Evolutionary conservation across 2,329 filamentous ascomycete species (phyloP), one percentile per base, ranked within the genome.

Genomic region (Akanthomyces dipterigenus): DNA sequence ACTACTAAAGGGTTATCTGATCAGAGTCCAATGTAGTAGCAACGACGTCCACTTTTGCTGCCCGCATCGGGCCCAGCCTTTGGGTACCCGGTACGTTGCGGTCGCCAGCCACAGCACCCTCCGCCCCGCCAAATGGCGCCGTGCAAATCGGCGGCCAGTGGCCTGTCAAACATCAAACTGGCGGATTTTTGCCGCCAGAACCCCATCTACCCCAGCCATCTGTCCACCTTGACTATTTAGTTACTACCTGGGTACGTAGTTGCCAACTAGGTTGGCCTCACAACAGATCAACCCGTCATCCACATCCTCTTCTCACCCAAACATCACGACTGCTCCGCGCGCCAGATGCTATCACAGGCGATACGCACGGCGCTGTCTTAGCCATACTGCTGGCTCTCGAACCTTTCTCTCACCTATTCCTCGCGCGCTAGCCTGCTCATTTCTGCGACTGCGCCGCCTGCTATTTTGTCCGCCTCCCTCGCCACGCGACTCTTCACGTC

Each of bases 221-320:
- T 11, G 31, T 2, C 31, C 11, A 34, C 31, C 31, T 34, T 34
- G 11, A 4, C 28, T 31, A 31, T 31, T 8, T 31, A 5, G 9
- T 36, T 12, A 12, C 12, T 12, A 9, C 6, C 34, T 12, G 3
- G 34, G 34, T 36, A 12, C 34, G 34, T 36, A 12, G 6, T 12
- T 36, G 34, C 9, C 11, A 38, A 34, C 7, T 34, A 11, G 36
- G 12, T 14, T 24, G 36, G 48, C 56, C 46, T 60, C 56, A 53
- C 56, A 45, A 60, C 48, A 60, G n/a, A 50, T 58, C 55, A 50
- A 58, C 31, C 45, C 45, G 46, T 58, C 45, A 58, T 58, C 55
- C 55, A 26, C 48, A 28, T 24, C 12, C 55, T n/a, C 26, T 11
- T 9, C 22, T 11, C 48, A 26, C 34, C 36, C 45, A 50, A 34